phyloP scores from a whole-genome alignment of 2,329 filamentous ascomycete genomes.

The Beauveria pseudobassiana region DNA sequence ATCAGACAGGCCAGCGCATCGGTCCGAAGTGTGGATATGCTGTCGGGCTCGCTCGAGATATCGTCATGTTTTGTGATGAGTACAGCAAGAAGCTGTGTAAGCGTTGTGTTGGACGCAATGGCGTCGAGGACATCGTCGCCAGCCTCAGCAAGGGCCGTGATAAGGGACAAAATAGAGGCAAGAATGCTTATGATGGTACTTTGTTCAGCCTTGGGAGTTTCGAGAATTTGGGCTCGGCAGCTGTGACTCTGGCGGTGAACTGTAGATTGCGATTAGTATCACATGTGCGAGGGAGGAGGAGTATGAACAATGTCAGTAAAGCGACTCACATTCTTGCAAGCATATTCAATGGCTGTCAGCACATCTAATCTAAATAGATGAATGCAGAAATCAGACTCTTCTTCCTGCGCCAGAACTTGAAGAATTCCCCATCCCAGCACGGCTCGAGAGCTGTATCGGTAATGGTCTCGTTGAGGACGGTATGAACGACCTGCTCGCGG shows the following conservation, averaged over 20 bases:
- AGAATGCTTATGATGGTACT: slow-evolving; percentile 46
- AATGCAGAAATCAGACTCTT: slow-evolving; percentile 59
- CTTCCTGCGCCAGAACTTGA: slow-evolving; percentile 51
- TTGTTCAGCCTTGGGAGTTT: slow-evolving; percentile 46
- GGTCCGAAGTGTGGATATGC: slow-evolving; percentile 32
- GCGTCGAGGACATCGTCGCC: slow-evolving; percentile 53
- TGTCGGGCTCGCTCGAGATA: slow-evolving; percentile 34
- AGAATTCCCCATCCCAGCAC: slow-evolving; percentile 61
- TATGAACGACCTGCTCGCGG: slow-evolving; percentile 57
- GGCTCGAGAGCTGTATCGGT: slow-evolving; percentile 56
- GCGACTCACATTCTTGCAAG: slow-evolving; percentile 42
- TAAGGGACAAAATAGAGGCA: slow-evolving; percentile 44
- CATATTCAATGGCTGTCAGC: slow-evolving; percentile 52
- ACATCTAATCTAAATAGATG: slow-evolving; percentile 57
- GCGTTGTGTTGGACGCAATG: slow-evolving; percentile 40
- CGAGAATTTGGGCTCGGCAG: slow-evolving; percentile 33
- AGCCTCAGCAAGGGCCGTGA: slow-evolving; percentile 48
- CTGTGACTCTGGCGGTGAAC: slow-evolving; percentile 36
- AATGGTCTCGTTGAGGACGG: slow-evolving; percentile 55
- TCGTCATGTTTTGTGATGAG: slow-evolving; percentile 36
- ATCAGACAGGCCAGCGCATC: slow-evolving; percentile 49
- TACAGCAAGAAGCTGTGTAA: slow-evolving; percentile 47
- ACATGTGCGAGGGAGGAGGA: background rate
- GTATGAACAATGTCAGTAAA: background rate
- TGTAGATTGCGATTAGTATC: slow-evolving; percentile 16